Percentiles rank a stretch among this genome's conserved stretches.
These are phyloP conservation scores for Eucalyptus regnans DNA, from an alignment of 345 rosid genomes.

Conservation along the genomic window DNA sequence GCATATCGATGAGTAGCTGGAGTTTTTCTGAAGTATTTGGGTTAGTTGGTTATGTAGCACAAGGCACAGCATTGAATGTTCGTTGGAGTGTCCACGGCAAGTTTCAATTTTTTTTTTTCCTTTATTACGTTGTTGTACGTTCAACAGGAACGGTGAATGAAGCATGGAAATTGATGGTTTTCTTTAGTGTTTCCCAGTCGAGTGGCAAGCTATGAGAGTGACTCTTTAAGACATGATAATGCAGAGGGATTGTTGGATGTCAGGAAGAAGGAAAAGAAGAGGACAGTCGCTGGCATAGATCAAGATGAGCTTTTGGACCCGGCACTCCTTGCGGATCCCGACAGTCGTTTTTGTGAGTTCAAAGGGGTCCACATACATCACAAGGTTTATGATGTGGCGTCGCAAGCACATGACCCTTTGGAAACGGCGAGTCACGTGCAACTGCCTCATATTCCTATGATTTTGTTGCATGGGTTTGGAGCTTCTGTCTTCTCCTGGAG, in stretches of 20 bases:
- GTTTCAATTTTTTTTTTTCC: neutral
- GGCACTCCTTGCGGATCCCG: conserved; percentile 60
- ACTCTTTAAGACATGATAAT: neutral
- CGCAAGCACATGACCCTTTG: conserved; percentile 4
- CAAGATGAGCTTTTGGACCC: conserved; percentile 70
- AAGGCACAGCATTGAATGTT: neutral
- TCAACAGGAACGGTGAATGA: neutral
- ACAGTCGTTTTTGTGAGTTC: conserved; percentile 87
- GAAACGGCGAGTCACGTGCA: neutral
- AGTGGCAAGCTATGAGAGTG: neutral
- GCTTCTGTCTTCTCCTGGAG: conserved; percentile 91
- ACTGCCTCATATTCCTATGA: conserved; percentile 31
- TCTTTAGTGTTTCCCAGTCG: neutral
- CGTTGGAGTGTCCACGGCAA: neutral
- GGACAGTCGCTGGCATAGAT: conserved; percentile 42
- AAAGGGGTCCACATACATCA: conserved; percentile 68
- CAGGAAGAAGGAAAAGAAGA: conserved; percentile 10
- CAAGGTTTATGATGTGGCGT: conserved; percentile 38
- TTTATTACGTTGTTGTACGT: neutral
- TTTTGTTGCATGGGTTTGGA: conserved; percentile 86
- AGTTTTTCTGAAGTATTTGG: neutral
- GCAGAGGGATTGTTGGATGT: conserved; percentile 36
- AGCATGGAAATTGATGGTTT: neutral
- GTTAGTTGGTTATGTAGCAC: neutral
- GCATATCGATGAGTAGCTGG: neutral